Conservation (phyloP, 495 filamentous ascomycete genomes). For the Parathielavia appendiculata region DNA sequence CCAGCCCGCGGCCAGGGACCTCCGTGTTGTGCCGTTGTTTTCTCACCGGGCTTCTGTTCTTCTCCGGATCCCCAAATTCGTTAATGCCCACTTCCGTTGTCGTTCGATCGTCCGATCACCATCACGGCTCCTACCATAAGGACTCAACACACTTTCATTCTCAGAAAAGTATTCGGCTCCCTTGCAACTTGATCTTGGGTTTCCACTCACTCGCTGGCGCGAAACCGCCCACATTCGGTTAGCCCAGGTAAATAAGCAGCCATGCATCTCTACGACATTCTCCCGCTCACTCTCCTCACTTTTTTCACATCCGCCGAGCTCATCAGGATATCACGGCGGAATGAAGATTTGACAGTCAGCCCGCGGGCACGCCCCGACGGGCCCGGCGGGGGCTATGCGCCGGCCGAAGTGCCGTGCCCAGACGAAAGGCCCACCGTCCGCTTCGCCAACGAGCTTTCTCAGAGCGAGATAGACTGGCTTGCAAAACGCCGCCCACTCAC, state of each 20-base stretch:
- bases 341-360: constrained; percentile 7
- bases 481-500: constrained; percentile 51
- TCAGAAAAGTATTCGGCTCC: not conserved
- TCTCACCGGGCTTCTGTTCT: too few relatives aligned
- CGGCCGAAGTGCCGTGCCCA: constrained; percentile 50
- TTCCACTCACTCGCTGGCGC: not conserved
- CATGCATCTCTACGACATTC: constrained; percentile 16
- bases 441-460: constrained; percentile 53
- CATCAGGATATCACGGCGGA: constrained; percentile 9
- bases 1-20: too few relatives aligned
- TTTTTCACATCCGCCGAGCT: constrained; percentile 21
- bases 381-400: constrained; percentile 53
- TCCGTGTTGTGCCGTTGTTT: too few relatives aligned
- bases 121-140: too few relatives aligned
- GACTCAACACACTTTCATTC: not conserved
- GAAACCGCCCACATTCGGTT: not conserved
- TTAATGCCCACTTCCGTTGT: too few relatives aligned
- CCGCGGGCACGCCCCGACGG: constrained; percentile 49
- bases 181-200: not conserved
- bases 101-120: too few relatives aligned
- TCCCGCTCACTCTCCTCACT: constrained; percentile 17
- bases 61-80: too few relatives aligned
- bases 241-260: not conserved
- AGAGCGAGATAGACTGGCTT: constrained; percentile 64
- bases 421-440: constrained; percentile 43